These are phyloP conservation scores for Aspergillus haitiensis DNA, from an alignment of 495 filamentous ascomycete genomes.

Conservation along the genomic window DNA sequence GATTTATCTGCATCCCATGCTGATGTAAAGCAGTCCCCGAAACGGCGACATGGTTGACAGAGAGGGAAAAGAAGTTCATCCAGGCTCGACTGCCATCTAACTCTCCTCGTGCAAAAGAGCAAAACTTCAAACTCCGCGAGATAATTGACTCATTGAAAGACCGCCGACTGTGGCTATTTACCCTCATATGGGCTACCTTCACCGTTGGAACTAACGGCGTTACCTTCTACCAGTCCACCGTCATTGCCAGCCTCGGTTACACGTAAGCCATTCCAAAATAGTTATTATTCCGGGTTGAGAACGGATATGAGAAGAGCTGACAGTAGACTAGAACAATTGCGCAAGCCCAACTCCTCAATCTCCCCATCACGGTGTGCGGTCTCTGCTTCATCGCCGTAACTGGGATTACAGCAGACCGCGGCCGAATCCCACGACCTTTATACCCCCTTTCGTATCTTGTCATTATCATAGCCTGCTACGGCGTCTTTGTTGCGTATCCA, in stretches of 20 bases:
- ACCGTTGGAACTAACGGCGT: slow-evolving; percentile 42
- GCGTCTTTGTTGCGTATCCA: slow-evolving; percentile 40
- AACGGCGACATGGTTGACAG: not conserved
- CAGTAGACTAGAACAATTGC: slow-evolving; percentile 23
- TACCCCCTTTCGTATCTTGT: not conserved
- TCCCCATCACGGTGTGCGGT: slow-evolving; percentile 32
- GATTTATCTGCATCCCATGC: not conserved
- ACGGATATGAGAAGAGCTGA: not conserved
- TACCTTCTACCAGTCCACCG: slow-evolving; percentile 42
- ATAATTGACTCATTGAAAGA: slow-evolving; percentile 34
- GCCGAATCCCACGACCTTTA: not conserved
- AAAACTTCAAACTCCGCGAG: slow-evolving; percentile 39
- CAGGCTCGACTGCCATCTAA: slow-evolving; percentile 43
- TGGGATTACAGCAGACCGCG: not conserved
- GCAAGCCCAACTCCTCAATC: slow-evolving; percentile 36
- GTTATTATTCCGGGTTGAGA: not conserved
- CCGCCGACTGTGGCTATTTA: slow-evolving; percentile 26
- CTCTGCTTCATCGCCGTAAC: slow-evolving; percentile 8
- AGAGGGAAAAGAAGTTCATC: slow-evolving; percentile 29
- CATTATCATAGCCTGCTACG: slow-evolving; percentile 41
- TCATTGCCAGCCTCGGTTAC: slow-evolving; percentile 44
- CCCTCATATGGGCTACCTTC: slow-evolving; percentile 39
- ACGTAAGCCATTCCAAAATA: slow-evolving; percentile 24
- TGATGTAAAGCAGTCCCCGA: not conserved
- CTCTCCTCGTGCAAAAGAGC: slow-evolving; percentile 36